These are phyloP conservation scores for Tephrocybe rancida DNA, from an alignment of 768 basidiomycete genomes.

Conservation along the genomic window DNA sequence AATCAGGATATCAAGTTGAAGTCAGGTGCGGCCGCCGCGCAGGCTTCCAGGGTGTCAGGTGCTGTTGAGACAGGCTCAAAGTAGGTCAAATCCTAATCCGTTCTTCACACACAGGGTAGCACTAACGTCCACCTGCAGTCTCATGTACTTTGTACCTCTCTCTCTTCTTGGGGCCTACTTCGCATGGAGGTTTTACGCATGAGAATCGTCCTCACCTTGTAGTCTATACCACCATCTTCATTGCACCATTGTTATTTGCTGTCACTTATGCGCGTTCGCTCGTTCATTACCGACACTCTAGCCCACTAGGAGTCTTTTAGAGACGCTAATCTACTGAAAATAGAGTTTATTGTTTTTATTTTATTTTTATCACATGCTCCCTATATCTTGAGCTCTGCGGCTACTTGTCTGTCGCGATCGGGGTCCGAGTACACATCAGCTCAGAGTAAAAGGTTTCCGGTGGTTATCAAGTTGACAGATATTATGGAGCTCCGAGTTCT, in stretches of 20 bases:
- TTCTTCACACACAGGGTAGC: slow-evolving; percentile 12
- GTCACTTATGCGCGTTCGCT: slow-evolving; percentile 5
- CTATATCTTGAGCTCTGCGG: background rate
- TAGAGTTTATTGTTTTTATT: slow-evolving; percentile 2
- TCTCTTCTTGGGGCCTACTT: slow-evolving; percentile 83
- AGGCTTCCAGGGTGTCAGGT: slow-evolving; percentile 43
- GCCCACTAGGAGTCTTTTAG: background rate
- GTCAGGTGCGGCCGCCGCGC: slow-evolving; percentile 49
- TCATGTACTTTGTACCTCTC: slow-evolving; percentile 87
- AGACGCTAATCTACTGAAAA: slow-evolving; percentile 8
- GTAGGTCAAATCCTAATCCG: slow-evolving; percentile 38
- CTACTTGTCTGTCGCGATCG: background rate
- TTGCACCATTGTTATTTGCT: background rate
- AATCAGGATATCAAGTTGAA: slow-evolving; percentile 56
- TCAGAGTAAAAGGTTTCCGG: background rate
- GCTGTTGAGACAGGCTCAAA: slow-evolving; percentile 72
- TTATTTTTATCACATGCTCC: slow-evolving; percentile 13
- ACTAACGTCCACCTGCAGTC: slow-evolving; percentile 35
- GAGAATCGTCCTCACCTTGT: slow-evolving; percentile 20
- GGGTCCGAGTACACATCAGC: background rate
- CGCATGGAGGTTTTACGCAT: slow-evolving; percentile 79
- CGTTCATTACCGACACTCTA: background rate
- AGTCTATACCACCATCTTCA: slow-evolving; percentile 17
- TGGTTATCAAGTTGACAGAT: background rate
- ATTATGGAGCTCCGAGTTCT: no score